A percentile compares a stretch with the other conserved stretches of the same genome.
These are phyloP conservation scores for Lachnellula suecica DNA, from an alignment of 2,329 filamentous ascomycete species.

Conservation along the genomic window DNA sequence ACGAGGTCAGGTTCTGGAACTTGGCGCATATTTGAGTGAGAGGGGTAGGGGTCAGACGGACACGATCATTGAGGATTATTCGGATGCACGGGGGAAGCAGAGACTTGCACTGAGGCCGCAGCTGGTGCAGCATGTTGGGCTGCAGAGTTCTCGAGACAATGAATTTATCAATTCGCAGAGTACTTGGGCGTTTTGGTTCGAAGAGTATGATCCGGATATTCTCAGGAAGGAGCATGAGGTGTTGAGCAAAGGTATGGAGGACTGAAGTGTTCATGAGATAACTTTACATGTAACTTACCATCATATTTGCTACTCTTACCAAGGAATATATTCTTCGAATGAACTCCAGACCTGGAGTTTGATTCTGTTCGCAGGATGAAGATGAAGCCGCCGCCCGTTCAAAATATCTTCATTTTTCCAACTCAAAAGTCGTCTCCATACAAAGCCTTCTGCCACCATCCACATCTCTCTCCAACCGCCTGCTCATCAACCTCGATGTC, in stretches of 20 bases:
- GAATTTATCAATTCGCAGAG: conserved; percentile 11
- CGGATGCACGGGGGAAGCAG: conserved; percentile 26
- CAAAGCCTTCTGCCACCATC: neutral
- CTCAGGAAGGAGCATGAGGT: conserved; percentile 10
- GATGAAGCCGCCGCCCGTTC: too few relatives aligned
- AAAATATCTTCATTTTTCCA: neutral
- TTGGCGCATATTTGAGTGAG: conserved; percentile 14
- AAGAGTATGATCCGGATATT: conserved; percentile 12
- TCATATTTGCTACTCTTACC: too few relatives aligned
- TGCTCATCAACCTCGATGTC: neutral
- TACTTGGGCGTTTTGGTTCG: conserved; percentile 21
- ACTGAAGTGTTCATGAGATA: neutral
- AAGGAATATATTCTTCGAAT: too few relatives aligned
- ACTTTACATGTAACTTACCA: too few relatives aligned
- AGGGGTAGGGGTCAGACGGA: conserved; percentile 29
- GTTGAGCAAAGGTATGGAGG: neutral
- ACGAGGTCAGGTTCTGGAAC: conserved; percentile 1
- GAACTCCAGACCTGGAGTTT: too few relatives aligned
- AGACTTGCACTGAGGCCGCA: conserved; percentile 40
- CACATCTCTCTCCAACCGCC: neutral
- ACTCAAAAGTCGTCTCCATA: neutral
- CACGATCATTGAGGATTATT: conserved; percentile 37
- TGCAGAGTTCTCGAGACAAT: conserved; percentile 20
- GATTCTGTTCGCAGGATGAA: too few relatives aligned
- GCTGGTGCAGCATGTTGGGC: conserved; percentile 39